Evolutionary conservation across 257 asterid species (phyloP).

Genomic region (Solanum ahanhuiri): DNA sequence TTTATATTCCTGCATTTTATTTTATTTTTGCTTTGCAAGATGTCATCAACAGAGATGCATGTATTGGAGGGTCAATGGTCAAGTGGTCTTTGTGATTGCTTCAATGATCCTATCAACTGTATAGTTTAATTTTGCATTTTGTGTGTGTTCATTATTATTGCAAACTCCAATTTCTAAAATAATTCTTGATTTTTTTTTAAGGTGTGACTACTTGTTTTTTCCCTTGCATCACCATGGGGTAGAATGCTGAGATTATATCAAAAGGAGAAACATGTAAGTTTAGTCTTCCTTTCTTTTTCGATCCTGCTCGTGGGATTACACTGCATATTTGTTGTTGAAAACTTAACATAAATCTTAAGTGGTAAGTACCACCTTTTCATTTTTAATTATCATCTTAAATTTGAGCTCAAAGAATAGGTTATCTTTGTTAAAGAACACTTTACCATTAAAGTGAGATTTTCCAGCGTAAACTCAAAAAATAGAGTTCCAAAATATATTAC

Average conservation of each 20-base stretch:
- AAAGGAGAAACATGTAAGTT: background rate
- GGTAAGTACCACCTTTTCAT: background rate
- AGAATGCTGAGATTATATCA: background rate
- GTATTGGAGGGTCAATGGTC: background rate
- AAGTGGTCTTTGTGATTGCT: background rate
- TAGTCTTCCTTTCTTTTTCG: background rate
- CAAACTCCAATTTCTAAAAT: background rate
- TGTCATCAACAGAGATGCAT: background rate
- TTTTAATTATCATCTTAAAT: background rate
- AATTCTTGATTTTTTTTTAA: background rate
- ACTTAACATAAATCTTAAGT: background rate
- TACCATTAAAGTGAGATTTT: background rate
- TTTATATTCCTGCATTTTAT: too few relatives aligned
- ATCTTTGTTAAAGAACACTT: background rate
- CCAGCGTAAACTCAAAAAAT: background rate
- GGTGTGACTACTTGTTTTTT: background rate
- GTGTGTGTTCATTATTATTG: background rate
- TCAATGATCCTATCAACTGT: background rate
- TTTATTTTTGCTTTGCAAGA: background rate
- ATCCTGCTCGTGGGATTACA: rapidly evolving
- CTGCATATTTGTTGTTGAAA: background rate
- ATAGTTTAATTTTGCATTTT: background rate
- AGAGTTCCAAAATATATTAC: background rate
- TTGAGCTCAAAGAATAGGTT: background rate
- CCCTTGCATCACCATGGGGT: background rate